These are phyloP conservation scores for Dioscorea alata DNA, from an alignment of 106 monocot genomes.

Conservation along the genomic window DNA sequence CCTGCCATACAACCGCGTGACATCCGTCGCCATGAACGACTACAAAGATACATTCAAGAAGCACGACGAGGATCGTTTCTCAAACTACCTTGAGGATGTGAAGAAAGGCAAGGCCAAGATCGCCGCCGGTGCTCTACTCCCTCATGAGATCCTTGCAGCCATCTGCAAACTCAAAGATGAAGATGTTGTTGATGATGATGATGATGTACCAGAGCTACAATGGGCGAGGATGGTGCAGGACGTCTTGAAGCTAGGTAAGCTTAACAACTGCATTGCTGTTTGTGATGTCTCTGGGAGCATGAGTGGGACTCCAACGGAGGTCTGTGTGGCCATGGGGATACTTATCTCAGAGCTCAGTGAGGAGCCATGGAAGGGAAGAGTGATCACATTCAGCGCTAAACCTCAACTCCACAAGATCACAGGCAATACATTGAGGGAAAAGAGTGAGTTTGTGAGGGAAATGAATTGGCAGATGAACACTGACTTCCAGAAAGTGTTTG, in stretches of 20 bases:
- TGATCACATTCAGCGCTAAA: conserved; percentile 47
- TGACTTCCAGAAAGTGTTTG: conserved; percentile 55
- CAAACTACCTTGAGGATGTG: conserved; percentile 30
- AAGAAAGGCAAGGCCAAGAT: conserved; percentile 56
- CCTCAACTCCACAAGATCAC: conserved; percentile 41
- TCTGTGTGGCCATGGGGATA: conserved; percentile 57
- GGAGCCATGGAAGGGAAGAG: conserved; percentile 66
- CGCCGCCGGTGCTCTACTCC: conserved; percentile 64
- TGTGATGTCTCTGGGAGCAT: conserved; percentile 82
- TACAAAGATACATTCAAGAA: conserved; percentile 51
- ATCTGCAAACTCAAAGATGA: background rate
- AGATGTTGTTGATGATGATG: background rate
- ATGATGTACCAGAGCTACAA: conserved; percentile 67
- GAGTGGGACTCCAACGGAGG: conserved; percentile 49
- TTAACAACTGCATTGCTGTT: conserved; percentile 59
- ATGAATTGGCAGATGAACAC: conserved; percentile 55
- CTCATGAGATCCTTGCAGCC: conserved; percentile 48
- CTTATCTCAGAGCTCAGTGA: conserved; percentile 67
- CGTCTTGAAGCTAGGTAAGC: conserved; percentile 31
- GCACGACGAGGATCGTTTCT: conserved; percentile 46
- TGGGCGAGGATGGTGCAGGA: conserved; percentile 66
- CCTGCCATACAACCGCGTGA: conserved; percentile 66
- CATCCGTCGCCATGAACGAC: conserved; percentile 82
- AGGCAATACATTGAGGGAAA: conserved; percentile 39
- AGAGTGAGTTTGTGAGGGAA: conserved; percentile 26